Base-by-base conservation (phyloP, 1,284 basidiomycete genomes). In the Peniophora sp. region DNA sequence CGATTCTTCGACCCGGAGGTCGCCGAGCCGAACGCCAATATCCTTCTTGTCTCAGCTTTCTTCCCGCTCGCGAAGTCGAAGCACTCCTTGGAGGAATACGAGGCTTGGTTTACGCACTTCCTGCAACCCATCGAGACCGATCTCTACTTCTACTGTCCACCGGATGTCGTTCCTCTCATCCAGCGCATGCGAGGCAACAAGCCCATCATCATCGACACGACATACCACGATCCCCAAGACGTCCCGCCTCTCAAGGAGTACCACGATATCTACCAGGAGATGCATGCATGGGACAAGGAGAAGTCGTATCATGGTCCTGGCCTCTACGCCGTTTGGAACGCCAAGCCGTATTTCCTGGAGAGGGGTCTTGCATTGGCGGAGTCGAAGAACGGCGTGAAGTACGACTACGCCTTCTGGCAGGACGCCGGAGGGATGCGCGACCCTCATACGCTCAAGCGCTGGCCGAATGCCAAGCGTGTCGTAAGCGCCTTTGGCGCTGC, bases 311-410 rank as follows among this genome's bases (percentile, higher is more conserved):
- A 79, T 53, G 68, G 65, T 0, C 68, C 76, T 1, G 74, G 74
- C 32, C 58, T 79, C 8, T 79, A 79, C 55, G 75, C 76, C 2
- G 64, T 76, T 1, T 78, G 76, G 75, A 74, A 74, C 49, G 71
- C 68, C 0, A 80, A 79, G 56, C 69, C 77, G 11, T 79, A 68
- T 58, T 68, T 77, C 44, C 63, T 79, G 18, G 64, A 69, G 35
- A 62, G 71, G 39, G 76, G 68, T 1, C 49, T 76, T 9, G 55
- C 61, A 17, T 62, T 64, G 27, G 54, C 58, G 24, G 64, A 62
- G 2, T 57, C 62, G 47, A 32, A 32, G 27, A 32, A 32, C 27
- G 27, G 6, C 5, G 27, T 32, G 27, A 52, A 57, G 15, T 78
- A 74, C 51, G 69, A 74, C 20, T 77, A 74, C 57, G 73, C 68